Percentiles rank a stretch among this genome's conserved stretches.
Conservation (phyloP, 2,329 filamentous ascomycete species). For the Botrytis galanthina region DNA sequence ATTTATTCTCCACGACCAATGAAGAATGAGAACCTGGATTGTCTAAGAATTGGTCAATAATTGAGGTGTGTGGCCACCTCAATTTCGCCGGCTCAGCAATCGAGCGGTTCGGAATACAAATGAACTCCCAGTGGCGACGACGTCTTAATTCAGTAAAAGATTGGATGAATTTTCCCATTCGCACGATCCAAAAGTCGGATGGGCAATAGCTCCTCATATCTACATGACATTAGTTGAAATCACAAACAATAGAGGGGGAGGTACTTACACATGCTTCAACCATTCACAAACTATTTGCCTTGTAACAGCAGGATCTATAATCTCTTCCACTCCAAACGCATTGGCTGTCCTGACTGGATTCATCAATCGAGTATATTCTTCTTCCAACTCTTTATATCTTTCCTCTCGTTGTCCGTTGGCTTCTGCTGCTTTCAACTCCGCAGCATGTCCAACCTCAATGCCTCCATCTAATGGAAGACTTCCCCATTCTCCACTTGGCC, state of each 20-base stretch:
- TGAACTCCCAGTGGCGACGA: background rate
- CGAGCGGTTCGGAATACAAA: background rate
- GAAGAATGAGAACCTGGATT: background rate
- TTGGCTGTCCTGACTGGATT: conserved; percentile 64
- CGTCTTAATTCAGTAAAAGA: conserved; percentile 37
- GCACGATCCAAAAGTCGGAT: conserved; percentile 39
- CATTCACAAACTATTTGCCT: conserved; percentile 54
- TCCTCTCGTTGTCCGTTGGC: conserved; percentile 50
- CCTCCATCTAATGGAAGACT: conserved; percentile 61
- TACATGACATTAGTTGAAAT: background rate
- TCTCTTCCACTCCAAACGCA: conserved; percentile 62
- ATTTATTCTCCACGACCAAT: background rate
- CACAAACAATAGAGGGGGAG: background rate
- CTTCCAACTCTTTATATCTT: conserved; percentile 55
- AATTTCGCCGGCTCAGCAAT: background rate
- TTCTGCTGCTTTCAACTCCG: conserved; percentile 54
- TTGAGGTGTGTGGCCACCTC: background rate
- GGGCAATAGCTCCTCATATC: conserved; percentile 34
- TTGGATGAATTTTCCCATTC: conserved; percentile 44
- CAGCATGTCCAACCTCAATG: conserved; percentile 61
- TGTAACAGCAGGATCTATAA: conserved; percentile 61
- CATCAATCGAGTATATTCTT: conserved; percentile 60
- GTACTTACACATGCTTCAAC: conserved; percentile 50
- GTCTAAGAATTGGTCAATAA: background rate
- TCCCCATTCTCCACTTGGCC: conserved; percentile 63